Evolutionary conservation across 2,329 filamentous ascomycete genomes (phyloP), one percentile per base, ranked within the genome.

Genomic region (Exophiala xenobiotica): DNA sequence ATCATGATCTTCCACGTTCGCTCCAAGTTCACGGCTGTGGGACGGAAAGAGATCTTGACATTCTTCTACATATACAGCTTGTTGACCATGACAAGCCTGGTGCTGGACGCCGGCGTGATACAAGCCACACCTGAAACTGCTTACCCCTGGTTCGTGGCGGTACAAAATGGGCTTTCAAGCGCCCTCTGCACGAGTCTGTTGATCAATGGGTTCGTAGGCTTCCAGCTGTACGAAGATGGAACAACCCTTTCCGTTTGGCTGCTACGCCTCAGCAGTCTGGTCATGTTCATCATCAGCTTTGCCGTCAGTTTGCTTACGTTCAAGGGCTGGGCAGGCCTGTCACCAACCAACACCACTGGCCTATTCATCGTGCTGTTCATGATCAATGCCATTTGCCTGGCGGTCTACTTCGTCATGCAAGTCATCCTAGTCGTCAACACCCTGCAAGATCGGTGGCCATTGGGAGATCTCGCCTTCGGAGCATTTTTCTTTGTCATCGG

Each of bases 31-130:
- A 99, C 93, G 18, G 93, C 93, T 64, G 93, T 99, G 63, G 82
- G 82, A 56, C 80, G 82, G 61, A 85, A 84, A 70, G 82, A 85
- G 64, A 85, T 86, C 65, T 87, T 89, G 44, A 88, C 87, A 42
- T 97, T 99, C 78, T 99, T 99, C 78, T 97, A 97, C 76, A 79
- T 95, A 59, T 99, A 95, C 76, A 87, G 96, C 79, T 77, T 92
- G 29, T 81, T 97, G 45, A 95, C 90, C 20, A 86, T 93, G 69
- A 79, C 87, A 65, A 96, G 92, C 6, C 83, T 99, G 57, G 80
- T 93, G 62, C 84, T 99, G 65, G 93, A 99, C 66, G 88, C 92
- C 46, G 93, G 93, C 44, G 93, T 97, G 41, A 84, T 95, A 16
- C 90, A 92, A 3, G 88, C 91, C 1, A 60, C 58, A 12, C 86